Evolutionary conservation across 352 stramenopile genomes (phyloP).

Genomic region (Globisporangium middletonii): DNA sequence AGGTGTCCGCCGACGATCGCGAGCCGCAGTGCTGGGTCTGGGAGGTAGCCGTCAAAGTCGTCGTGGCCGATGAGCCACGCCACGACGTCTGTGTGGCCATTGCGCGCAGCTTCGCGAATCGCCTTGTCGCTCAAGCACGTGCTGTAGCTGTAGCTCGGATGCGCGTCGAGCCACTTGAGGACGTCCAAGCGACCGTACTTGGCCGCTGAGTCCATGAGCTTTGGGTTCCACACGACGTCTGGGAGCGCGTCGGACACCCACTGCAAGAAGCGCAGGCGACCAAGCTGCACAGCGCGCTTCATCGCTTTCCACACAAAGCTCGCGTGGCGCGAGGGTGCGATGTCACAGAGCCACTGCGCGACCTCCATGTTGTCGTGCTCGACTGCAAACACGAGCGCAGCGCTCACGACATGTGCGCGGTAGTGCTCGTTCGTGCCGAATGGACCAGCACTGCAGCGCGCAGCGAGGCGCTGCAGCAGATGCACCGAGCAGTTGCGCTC

Average conservation of each 20-base stretch:
- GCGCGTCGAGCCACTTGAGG: slow-evolving; percentile 8
- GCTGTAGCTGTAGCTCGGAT: slow-evolving; percentile 2
- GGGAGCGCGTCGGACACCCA: slow-evolving; percentile 6
- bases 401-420: slow-evolving; percentile 7
- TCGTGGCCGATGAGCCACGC: slow-evolving; percentile 7
- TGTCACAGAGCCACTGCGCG: slow-evolving; percentile 11
- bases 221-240: slow-evolving; percentile 5
- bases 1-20: slow-evolving; percentile 13
- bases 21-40: slow-evolving; percentile 9
- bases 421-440: slow-evolving; percentile 2
- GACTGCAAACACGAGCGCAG: slow-evolving; percentile 6
- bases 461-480: slow-evolving; percentile 1
- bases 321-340: not conserved
- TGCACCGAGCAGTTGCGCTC: slow-evolving; percentile 6
- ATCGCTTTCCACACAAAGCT: slow-evolving; percentile 14
- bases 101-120: slow-evolving; percentile 8
- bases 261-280: slow-evolving; percentile 8
- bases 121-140: slow-evolving; percentile 9
- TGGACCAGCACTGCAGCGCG: not conserved
- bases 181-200: slow-evolving; percentile 9
- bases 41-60: slow-evolving; percentile 7
- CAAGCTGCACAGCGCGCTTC: slow-evolving; percentile 7
- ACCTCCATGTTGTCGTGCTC: slow-evolving; percentile 11
- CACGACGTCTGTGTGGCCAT: slow-evolving; percentile 4
- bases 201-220: slow-evolving; percentile 10